These are phyloP conservation scores for Aspergillus ustus DNA, from an alignment of 2,329 filamentous ascomycete genomes.

Conservation along the genomic window DNA sequence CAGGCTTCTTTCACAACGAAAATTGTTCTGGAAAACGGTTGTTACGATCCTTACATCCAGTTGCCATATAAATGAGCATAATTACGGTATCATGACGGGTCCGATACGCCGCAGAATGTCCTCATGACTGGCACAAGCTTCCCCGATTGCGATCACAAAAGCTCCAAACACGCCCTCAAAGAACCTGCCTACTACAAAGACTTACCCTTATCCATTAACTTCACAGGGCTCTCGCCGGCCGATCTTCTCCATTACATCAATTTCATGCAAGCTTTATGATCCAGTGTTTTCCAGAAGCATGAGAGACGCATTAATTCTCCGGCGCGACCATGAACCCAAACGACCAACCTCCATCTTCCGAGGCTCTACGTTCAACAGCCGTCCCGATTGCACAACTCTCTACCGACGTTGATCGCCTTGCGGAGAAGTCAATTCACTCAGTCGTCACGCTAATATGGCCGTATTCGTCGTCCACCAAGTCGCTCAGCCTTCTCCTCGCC, in stretches of 20 bases:
- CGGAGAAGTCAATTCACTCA: conserved; percentile 60
- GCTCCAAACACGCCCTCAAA: conserved; percentile 11
- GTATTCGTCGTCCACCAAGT: conserved; percentile 76
- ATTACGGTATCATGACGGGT: conserved; percentile 23
- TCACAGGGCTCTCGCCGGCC: not conserved
- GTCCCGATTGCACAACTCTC: conserved; percentile 49
- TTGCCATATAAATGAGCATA: not conserved
- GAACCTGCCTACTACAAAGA: not conserved
- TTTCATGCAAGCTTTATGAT: conserved; percentile 15
- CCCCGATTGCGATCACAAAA: conserved; percentile 7
- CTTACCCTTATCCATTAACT: not conserved
- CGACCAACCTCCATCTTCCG: conserved; percentile 29
- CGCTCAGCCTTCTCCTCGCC: conserved; percentile 78
- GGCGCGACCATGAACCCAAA: conserved; percentile 36
- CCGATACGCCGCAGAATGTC: conserved; percentile 13
- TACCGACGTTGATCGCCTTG: conserved; percentile 36
- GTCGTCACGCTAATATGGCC: conserved; percentile 89
- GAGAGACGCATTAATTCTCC: conserved; percentile 19
- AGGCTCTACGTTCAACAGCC: conserved; percentile 28
- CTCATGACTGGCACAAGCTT: not conserved
- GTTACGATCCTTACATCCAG: conserved; percentile 10
- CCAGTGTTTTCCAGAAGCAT: conserved; percentile 12
- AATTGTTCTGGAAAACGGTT: not conserved
- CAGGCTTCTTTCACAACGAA: not conserved
- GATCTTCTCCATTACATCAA: not conserved